These are phyloP conservation scores for Tricholoma sp. DNA, from an alignment of 768 basidiomycete genomes.

Conservation along the genomic window DNA sequence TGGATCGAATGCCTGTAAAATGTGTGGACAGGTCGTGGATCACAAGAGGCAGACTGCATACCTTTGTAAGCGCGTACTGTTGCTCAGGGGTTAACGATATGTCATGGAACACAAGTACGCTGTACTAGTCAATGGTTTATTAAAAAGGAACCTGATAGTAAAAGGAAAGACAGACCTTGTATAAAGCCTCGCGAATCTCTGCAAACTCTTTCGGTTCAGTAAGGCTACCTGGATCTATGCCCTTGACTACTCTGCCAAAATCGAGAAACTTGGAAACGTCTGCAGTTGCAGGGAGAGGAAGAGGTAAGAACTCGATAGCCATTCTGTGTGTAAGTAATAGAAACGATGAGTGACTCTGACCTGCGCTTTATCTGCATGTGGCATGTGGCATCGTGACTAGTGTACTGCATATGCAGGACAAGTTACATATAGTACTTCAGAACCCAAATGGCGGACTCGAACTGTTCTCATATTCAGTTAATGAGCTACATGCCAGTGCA, in stretches of 20 bases:
- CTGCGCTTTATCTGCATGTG: too few species aligned
- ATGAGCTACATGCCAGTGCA: too few species aligned
- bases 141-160: background rate
- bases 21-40: background rate
- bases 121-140: slow-evolving; percentile 42
- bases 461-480: too few species aligned
- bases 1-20: slow-evolving; percentile 66
- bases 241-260: slow-evolving; percentile 77
- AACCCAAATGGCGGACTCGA: too few species aligned
- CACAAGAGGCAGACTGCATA: slow-evolving; percentile 21
- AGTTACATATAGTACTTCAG: too few species aligned
- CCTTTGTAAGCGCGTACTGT: slow-evolving; percentile 84
- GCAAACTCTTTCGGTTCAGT: slow-evolving; percentile 50
- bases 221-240: slow-evolving; percentile 62
- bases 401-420: too few species aligned
- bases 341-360: too few species aligned
- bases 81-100: slow-evolving; percentile 69
- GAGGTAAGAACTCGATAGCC: slow-evolving; percentile 61
- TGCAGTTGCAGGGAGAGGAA: slow-evolving; percentile 70
- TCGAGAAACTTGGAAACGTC: slow-evolving; percentile 60
- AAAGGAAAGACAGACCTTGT: slow-evolving; percentile 50
- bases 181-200: slow-evolving; percentile 66
- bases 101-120: slow-evolving; percentile 70
- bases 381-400: too few species aligned
- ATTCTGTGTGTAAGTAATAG: slow-evolving; percentile 26